Base-by-base conservation (phyloP, 1,284 basidiomycete species). In the Cryptococcus sp. region DNA sequence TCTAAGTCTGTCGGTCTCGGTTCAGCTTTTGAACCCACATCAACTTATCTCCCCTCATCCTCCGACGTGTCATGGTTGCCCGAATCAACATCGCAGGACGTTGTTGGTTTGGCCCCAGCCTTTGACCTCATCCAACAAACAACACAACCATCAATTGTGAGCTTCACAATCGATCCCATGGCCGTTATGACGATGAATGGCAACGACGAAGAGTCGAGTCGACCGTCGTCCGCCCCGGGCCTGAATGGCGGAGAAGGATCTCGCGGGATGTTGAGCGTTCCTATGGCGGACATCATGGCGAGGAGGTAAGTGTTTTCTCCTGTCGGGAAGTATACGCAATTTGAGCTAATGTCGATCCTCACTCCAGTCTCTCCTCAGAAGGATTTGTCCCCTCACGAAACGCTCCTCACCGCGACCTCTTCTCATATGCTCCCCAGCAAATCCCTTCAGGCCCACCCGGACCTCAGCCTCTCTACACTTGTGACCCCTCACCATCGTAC, bases 181-280 rank as follows among this genome's bases (percentile, higher is more conserved):
- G 58, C 62, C 3, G 60, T 69, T 16, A 64, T 70, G 64, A 55
- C 53, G 3, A 52, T 55, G n/a, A 57, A 59, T 45, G 23, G 20
- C 16, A 41, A 13, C 3, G 89, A 63, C 5, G 67, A 69, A 22
- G 52, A 64, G 26, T 34, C 52, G 20, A 58, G 59, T 20, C 57
- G 71, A 49, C 68, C 69, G 6, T 60, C 62, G 40, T 66, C 63
- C 43, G 68, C 69, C 51, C 69, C 69, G 41, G 65, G 65, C 25
- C 48, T 60, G 51, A 62, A 63, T 44, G 64, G 57, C 23, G 63
- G 54, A 54, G 64, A 67, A 58, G 55, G 50, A 45, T 55, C 59
- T 5, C 54, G 57, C 16, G 58, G 50, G 43, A 55, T 67, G 69
- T 64, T 69, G 66, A 68, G 71, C 63, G 68, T 64, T 34, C 66